Evolutionary conservation across 1,284 basidiomycete species (phyloP), one percentile per base, ranked within the genome.

Genomic region (Xerocomus amazonicus): DNA sequence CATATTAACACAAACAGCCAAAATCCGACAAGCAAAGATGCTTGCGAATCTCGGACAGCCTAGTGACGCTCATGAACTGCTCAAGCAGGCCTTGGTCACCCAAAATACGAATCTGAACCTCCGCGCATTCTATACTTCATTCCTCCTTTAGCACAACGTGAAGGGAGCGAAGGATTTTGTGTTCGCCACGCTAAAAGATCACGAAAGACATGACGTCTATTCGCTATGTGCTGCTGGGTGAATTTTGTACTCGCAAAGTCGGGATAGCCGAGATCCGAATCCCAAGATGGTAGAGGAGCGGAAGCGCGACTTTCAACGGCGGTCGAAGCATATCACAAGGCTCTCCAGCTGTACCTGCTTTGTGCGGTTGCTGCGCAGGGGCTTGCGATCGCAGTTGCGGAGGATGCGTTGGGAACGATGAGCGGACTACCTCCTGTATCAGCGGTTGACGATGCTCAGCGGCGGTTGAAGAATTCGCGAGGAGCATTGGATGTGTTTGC

Each of bases 341-440:
- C 92, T 0, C 70, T 97, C 29, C 79, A 81, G 45, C 62, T 92
- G 3, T 92, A 96, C 63, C 83, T 90, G 0, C 72, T 78, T 26
- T 96, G 92, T 65, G 91, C 91, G 1, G 81, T 93, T 50, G 94
- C 94, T 7, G 94, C 94, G 3, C 92, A 96, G 65, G 93, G 94
- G 2, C 73, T 97, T 9, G 94, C 92, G 0, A 96, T 97, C 55
- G 84, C 90, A 3, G 83, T 92, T 3, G 94, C 92, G 0, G 95
- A 97, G 66, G 91, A 95, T 66, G 85, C 85, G 0, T 70, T 97
- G 8, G 87, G 86, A 6, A 75, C 75, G 2, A 59, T n/a, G n/a
- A 73, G 77, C 19, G 79, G 84, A 39, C 71, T 73, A n/a, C 58
- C 77, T 6, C 65, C 74, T 1, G 69, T 70, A 3, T 72, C 76